Base-by-base conservation (phyloP, 306 rosid genomes). In the Arachis hypogaea region DNA sequence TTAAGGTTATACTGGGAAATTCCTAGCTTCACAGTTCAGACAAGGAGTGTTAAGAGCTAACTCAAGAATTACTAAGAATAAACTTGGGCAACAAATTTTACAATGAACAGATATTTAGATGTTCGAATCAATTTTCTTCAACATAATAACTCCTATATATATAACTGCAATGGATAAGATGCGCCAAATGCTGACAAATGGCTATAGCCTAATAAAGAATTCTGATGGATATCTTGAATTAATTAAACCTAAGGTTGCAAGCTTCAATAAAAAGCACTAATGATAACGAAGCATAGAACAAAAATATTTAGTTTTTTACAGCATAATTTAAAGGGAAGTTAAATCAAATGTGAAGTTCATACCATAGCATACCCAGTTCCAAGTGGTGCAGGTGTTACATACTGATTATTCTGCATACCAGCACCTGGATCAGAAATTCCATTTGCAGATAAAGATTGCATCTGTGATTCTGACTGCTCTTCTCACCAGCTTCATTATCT, bases 351-450 rank as follows among this genome's bases (percentile, higher is more conserved):
- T 82, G 66, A 73, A 50, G 77, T 85, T 76, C 78, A 60, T 83
- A 93, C 98, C 98, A 93, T 56, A 71, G 98, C 73, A 73, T 79
- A 90, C 45, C 84, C 97, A 55, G 92, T 73, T 80, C 98, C 98
- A 79, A 85, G 78, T 73, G 85, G 96, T 0, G 93, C 76, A 85
- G 92, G 88, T 52, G 83, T 49, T 78, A 75, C 81, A 85, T 91
- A 89, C 80, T 68, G 98, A 78, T 81, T 84, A 78, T 73, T 79
- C 77, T 83, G 87, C 51, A 83, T 52, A 74, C 81, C 79, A 40
- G 79, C 73, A 56, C 78, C 83, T 44, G 88, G 73, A 65, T 85
- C 84, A 75, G 90, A 82, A 82, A 90, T 58, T 80, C 85, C 92
- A 66, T 87, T 76, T 71, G 73, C 75, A 61, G 91, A 78, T 74